Evolutionary conservation across 352 stramenopile species (phyloP), one percentile per base, ranked within the genome.

Genomic region (Phytophthora macrochlamydospora): DNA sequence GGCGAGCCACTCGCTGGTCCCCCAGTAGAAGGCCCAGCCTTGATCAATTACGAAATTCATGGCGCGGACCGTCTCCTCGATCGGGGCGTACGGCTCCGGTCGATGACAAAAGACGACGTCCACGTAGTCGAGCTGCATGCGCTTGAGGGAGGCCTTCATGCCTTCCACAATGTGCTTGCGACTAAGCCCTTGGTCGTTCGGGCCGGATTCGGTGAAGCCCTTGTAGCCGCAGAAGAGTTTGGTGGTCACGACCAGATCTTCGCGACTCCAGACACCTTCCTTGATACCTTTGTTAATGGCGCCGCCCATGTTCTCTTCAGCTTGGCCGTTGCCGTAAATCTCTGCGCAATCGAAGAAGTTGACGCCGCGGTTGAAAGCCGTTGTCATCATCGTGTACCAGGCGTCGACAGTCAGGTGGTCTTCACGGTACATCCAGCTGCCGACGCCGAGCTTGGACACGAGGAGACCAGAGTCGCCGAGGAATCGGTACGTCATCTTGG

Each of bases 31-130:
- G 35, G 35, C 35, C 35, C 35, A 40, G 35, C 35, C 35, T 6
- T 40, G 6, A 11, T 40, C 9, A 12, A 90, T 72, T 18, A 92
- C 42, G 51, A 71, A 77, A 55, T 76, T 90, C 81, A 93, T 91
- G n/a, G 81, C 76, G 13, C 84, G 76, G 7, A 70, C 62, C 5
- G 49, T 70, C 45, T 91, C 85, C 53, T 91, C 80, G 13, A 90
- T 87, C 1, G 83, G 79, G 24, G 76, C 87, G 38, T 56, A 60
- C 8, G 75, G 69, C 50, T 92, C 81, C 13, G 72, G 67, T 13
- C 79, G 78, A 51, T 92, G 83, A 48, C 71, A 85, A 52, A 88
- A 92, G 44, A 90, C 66, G 2, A 92, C 56, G 40, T 92, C 83
- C 11, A 91, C 78, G 42, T 87, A 89, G 14, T 85, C 71, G 7